These are phyloP conservation scores for Yamadazyma diddensiae DNA, from an alignment of 1,139 yeast genomes.

Conservation along the genomic window DNA sequence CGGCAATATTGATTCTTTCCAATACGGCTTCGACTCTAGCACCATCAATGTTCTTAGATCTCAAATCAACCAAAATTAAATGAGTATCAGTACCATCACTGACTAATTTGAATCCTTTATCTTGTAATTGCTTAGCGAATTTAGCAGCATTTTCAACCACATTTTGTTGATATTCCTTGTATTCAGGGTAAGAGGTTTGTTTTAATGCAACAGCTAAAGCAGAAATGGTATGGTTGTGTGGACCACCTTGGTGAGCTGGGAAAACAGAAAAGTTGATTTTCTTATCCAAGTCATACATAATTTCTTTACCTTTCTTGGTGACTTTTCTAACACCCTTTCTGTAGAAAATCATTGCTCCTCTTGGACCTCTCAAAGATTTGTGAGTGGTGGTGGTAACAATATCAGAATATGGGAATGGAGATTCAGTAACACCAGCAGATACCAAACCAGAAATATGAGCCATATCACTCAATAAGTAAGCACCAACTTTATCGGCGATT, in stretches of 20 bases:
- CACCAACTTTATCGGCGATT: slow-evolving; percentile 91
- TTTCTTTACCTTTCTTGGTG: slow-evolving; percentile 85
- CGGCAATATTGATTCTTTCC: slow-evolving; percentile 88
- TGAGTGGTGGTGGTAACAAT: slow-evolving; percentile 97
- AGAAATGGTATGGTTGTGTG: slow-evolving; percentile 95
- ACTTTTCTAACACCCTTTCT: slow-evolving; percentile 87
- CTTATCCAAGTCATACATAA: slow-evolving; percentile 80
- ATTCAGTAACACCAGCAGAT: slow-evolving; percentile 87
- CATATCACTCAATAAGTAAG: slow-evolving; percentile 90
- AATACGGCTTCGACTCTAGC: slow-evolving; percentile 92
- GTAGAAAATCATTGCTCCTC: slow-evolving; percentile 98
- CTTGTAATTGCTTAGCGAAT: slow-evolving; percentile 67
- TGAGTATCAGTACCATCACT: slow-evolving; percentile 95
- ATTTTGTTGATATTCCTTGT: slow-evolving; percentile 76
- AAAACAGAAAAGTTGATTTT: slow-evolving; percentile 93
- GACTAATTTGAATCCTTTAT: slow-evolving; percentile 74
- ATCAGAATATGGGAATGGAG: slow-evolving; percentile 93
- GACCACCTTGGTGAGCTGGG: slow-evolving; percentile 99
- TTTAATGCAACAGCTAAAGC: slow-evolving; percentile 93
- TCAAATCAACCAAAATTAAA: slow-evolving; percentile 79
- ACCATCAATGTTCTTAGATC: slow-evolving; percentile 87
- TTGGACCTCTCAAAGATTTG: slow-evolving; percentile 95
- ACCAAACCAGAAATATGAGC: slow-evolving; percentile 95
- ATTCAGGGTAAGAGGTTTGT: slow-evolving; percentile 85
- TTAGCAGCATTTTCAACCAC: slow-evolving; percentile 78